phyloP scores from a whole-genome alignment of 2,329 filamentous ascomycete species.

The Penicillium occitanis region DNA sequence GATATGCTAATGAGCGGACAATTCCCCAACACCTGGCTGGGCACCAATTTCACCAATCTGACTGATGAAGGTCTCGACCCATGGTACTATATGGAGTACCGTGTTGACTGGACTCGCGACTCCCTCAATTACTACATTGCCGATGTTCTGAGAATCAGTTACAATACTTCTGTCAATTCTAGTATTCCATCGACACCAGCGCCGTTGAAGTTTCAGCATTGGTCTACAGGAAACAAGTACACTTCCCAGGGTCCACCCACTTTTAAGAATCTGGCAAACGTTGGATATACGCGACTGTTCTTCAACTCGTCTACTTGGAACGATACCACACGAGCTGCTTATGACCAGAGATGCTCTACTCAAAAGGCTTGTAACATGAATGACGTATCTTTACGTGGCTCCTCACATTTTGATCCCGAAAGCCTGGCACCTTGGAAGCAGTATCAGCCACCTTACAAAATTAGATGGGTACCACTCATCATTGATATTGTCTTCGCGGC shows the following conservation, averaged over 20 bases:
- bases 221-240: constrained; percentile 48
- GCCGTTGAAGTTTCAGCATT: constrained; percentile 49
- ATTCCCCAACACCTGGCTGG: constrained; percentile 38
- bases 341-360: constrained; percentile 32
- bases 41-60: constrained; percentile 46
- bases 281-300: constrained; percentile 51
- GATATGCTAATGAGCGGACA: constrained; percentile 41
- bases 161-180: constrained; percentile 34
- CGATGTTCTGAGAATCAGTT: constrained; percentile 36
- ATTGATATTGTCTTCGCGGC: constrained; percentile 19
- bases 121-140: constrained; percentile 47
- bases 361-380: constrained; percentile 38
- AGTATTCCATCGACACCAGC: constrained; percentile 44
- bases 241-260: constrained; percentile 49
- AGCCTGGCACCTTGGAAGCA: constrained; percentile 35
- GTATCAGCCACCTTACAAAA: constrained; percentile 23
- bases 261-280: constrained; percentile 41
- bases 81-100: constrained; percentile 49
- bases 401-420: constrained; percentile 29
- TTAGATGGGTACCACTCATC: constrained; percentile 19
- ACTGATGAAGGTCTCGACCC: constrained; percentile 32
- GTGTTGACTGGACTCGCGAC: constrained; percentile 50
- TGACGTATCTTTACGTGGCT: constrained; percentile 36
- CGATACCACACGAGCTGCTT: constrained; percentile 27
- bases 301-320: constrained; percentile 51